A percentile compares a stretch with the other conserved stretches of the same genome.
phyloP scores from a whole-genome alignment of 192 early-diverging fungal species.

The Pilobolus umbonatus region DNA sequence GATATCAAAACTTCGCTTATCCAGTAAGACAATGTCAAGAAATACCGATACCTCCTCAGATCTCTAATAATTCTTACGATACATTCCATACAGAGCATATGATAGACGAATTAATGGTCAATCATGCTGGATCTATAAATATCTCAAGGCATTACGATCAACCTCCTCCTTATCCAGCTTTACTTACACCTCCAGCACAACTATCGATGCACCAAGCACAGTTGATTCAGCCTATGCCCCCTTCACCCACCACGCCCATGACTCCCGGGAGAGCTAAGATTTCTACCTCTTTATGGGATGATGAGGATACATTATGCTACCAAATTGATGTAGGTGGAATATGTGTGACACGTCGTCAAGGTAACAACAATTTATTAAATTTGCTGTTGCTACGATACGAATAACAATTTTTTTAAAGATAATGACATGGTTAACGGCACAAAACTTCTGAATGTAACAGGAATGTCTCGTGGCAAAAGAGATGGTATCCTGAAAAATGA shows the following conservation, averaged over 20 bases:
- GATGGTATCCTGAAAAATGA: conserved; percentile 69
- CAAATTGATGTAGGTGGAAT: conserved; percentile 60
- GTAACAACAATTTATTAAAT: conserved; percentile 10
- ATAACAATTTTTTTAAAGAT: conserved; percentile 36
- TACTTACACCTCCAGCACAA: too few relatives aligned
- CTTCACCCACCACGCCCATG: neutral
- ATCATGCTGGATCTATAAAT: too few relatives aligned
- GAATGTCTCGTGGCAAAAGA: conserved; percentile 66
- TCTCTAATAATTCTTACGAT: too few relatives aligned
- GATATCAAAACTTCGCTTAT: neutral
- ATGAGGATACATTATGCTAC: conserved; percentile 63
- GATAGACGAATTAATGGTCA: too few relatives aligned
- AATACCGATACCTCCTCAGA: too few relatives aligned
- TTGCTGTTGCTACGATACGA: neutral
- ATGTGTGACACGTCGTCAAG: conserved; percentile 55
- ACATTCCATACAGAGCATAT: too few relatives aligned
- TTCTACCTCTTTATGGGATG: conserved; percentile 62
- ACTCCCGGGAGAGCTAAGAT: conserved; percentile 21
- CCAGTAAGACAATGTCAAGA: too few relatives aligned
- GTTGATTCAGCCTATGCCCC: neutral
- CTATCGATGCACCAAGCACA: too few relatives aligned
- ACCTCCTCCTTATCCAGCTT: too few relatives aligned
- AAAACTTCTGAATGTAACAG: conserved; percentile 63
- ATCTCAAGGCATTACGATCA: too few relatives aligned
- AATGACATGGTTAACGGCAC: conserved; percentile 71